Base-by-base conservation (phyloP, 805 yeast species). In the Saturnispora gosingensis region DNA sequence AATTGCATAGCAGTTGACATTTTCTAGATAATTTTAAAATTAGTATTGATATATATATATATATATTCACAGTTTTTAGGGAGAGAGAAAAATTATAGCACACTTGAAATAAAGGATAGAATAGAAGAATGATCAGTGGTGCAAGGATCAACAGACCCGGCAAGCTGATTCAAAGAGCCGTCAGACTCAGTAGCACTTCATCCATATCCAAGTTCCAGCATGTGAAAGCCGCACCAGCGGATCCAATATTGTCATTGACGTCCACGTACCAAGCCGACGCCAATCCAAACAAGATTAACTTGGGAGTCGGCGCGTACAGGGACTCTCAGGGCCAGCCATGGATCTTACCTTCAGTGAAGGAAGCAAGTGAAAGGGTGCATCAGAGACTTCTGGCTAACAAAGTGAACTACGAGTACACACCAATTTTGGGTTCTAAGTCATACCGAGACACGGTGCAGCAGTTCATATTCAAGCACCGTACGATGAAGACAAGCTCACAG, bases 251-350 rank as follows among this genome's bases (percentile, higher is more conserved):
- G 57, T 88, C 96, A 36, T 77, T 88, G 59, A 78, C 88, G 44
- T 89, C 83, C 62, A 80, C 84, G 35, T 91, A 73, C 75, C 77
- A 76, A 64, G 73, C 73, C 54, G 97, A 90, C 67, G 39, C 72
- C 22, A 79, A 80, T 66, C 68, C 80, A 10, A 61, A 69, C 16
- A 84, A 80, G 64, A 68, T 76, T 59, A 76, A 76, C 58, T 72
- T 85, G 59, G 91, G 93, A 54, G 89, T 85, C 20, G 95, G 98
- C 49, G 91, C 98, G n/a, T 91, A 91, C 73, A 79, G 98, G 66
- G 96, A 89, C 67, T 81, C 84, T 65, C 59, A 69, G 9, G 98
- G 98, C 45, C 80, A 82, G 66, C 97, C 98, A 45, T 88, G 87
- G 79, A 84, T 91, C 52, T 75, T 90, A 59, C 90, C 95, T 16